Evolutionary conservation across 2,329 filamentous ascomycete genomes (phyloP).

Genomic region (Dothiorella sarmentorum): DNA sequence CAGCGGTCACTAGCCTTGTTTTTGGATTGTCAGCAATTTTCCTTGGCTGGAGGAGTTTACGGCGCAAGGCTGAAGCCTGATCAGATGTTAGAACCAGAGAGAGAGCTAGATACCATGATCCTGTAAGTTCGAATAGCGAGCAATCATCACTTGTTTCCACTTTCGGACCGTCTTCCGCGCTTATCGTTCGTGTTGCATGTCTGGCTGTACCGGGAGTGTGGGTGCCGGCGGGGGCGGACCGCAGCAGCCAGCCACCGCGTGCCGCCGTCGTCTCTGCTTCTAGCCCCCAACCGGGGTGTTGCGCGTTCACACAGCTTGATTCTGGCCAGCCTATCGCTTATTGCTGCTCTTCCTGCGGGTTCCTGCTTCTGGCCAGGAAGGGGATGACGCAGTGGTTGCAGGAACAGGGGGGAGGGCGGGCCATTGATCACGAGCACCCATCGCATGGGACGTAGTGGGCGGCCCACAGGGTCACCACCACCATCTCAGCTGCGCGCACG

Average conservation of each 20-base stretch:
- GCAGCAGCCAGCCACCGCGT: constrained; percentile 14
- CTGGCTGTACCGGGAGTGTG: background rate
- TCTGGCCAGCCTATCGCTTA: background rate
- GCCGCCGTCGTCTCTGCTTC: too few species aligned
- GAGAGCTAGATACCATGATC: constrained; percentile 9
- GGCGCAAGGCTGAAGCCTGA: background rate
- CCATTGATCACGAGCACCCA: constrained; percentile 13
- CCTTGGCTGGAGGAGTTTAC: constrained; percentile 8
- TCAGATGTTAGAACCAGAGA: constrained; percentile 3
- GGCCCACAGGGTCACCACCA: constrained; percentile 13
- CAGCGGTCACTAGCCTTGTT: background rate
- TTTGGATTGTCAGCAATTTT: constrained; percentile 9
- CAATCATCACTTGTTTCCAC: background rate
- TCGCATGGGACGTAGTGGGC: constrained; percentile 9
- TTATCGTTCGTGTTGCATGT: background rate
- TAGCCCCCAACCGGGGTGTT: background rate
- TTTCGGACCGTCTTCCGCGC: constrained; percentile 6
- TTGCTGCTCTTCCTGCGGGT: constrained; percentile 6
- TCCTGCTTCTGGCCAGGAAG: constrained; percentile 11
- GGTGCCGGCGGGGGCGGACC: constrained; percentile 3
- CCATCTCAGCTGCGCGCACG: constrained; percentile 7
- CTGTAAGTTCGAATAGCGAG: background rate
- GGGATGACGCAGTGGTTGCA: constrained; percentile 14
- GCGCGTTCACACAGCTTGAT: background rate
- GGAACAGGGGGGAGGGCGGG: constrained; percentile 12